phyloP scores from a whole-genome alignment of 768 basidiomycete genomes.

The Trametes gibbosa region DNA sequence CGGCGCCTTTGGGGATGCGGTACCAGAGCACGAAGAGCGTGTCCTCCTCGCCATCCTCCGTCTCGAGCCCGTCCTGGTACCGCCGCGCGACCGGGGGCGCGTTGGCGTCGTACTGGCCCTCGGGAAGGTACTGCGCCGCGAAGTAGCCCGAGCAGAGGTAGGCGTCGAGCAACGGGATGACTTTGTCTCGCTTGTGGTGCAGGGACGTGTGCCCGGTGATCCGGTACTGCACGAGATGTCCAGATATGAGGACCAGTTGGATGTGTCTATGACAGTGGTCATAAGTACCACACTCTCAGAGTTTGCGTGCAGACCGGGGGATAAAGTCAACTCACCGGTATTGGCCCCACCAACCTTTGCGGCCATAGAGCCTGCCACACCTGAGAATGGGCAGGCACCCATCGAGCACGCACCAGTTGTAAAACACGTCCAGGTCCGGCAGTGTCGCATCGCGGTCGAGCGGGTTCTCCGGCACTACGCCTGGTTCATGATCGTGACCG shows the following conservation, averaged over 20 bases:
- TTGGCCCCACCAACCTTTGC: conserved; percentile 67
- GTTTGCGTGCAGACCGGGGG: not conserved
- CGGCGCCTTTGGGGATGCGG: conserved; percentile 27
- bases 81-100: conserved; percentile 57
- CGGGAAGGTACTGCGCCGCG: conserved; percentile 62
- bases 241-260: conserved; percentile 72
- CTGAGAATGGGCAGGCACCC: conserved; percentile 75
- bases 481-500: conserved; percentile 41
- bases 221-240: conserved; percentile 70
- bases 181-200: conserved; percentile 52
- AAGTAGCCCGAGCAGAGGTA: conserved; percentile 88
- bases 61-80: conserved; percentile 88
- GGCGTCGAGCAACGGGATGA: conserved; percentile 64
- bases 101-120: conserved; percentile 60
- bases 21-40: conserved; percentile 82
- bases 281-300: not conserved
- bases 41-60: conserved; percentile 85
- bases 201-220: conserved; percentile 57
- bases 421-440: conserved; percentile 60
- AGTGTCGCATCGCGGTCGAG: conserved; percentile 51
- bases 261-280: conserved; percentile 45
- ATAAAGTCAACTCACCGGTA: conserved; percentile 63
- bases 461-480: conserved; percentile 37
- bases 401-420: conserved; percentile 86
- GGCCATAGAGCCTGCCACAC: conserved; percentile 70